Conservation (phyloP, 208 protist genomes). For the Trypanosoma rangeli region DNA sequence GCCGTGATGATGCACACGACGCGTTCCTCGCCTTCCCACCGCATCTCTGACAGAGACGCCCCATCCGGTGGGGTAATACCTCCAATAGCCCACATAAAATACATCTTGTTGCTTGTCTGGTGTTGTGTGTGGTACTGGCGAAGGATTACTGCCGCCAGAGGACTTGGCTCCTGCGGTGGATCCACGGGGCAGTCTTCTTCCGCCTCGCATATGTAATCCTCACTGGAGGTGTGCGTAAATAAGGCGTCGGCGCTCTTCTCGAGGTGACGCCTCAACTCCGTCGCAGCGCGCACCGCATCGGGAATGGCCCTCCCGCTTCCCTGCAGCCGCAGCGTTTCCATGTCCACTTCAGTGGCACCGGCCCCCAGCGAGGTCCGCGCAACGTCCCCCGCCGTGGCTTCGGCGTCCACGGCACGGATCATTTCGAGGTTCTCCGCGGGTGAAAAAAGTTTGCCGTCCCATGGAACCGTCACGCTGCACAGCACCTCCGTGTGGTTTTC, state of each 20-base stretch:
- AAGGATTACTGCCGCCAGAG: conserved; percentile 57
- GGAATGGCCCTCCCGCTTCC: neutral
- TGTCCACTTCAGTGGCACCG: neutral
- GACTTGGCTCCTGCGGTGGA: conserved; percentile 53
- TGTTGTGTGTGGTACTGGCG: conserved; percentile 67
- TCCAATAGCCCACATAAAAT: conserved; percentile 70
- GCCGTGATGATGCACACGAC: conserved; percentile 75
- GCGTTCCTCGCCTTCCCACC: conserved; percentile 61
- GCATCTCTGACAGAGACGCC: conserved; percentile 4
- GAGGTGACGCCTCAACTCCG: conserved; percentile 21
- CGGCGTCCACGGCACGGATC: neutral
- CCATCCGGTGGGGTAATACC: conserved; percentile 22
- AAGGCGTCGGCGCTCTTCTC: conserved; percentile 25
- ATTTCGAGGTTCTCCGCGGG: conserved; percentile 48
- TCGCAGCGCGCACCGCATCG: neutral
- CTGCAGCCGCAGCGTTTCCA: neutral
- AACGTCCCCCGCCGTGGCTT: neutral
- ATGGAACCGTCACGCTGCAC: conserved; percentile 42
- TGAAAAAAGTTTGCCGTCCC: conserved; percentile 69
- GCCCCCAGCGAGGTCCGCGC: neutral
- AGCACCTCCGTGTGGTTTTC: conserved; percentile 54
- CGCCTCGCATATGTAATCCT: conserved; percentile 64
- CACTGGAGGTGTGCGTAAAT: conserved; percentile 64
- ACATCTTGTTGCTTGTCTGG: conserved; percentile 61
- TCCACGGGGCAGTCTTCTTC: conserved; percentile 66